Evolutionary conservation across 768 basidiomycete species (phyloP).

Genomic region (Podaxis sp.): DNA sequence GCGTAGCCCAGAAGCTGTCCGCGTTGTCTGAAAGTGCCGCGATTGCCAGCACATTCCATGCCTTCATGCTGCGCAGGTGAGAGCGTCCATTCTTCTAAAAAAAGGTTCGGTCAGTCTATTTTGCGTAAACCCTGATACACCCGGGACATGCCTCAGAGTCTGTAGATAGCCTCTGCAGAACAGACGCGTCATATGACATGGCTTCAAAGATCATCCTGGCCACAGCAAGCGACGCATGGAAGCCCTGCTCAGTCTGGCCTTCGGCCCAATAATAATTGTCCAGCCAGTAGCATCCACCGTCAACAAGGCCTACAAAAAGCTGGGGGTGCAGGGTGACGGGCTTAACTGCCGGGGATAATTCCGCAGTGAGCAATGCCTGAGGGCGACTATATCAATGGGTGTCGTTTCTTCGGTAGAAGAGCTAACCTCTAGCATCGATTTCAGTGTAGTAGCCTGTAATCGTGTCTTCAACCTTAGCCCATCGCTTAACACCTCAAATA

Average conservation of each 20-base stretch:
- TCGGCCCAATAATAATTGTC: conserved; percentile 49
- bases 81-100: neutral
- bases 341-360: conserved; percentile 21
- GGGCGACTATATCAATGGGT: neutral
- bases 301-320: conserved; percentile 32
- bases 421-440: conserved; percentile 53
- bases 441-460: conserved; percentile 46
- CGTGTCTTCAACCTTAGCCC: conserved; percentile 54
- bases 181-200: conserved; percentile 40
- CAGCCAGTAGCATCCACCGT: conserved; percentile 54
- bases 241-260: conserved; percentile 48
- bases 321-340: conserved; percentile 1
- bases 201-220: conserved; percentile 54
- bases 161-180: conserved; percentile 40
- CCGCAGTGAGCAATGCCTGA: conserved; percentile 12
- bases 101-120: conserved; percentile 14
- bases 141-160: conserved; percentile 33
- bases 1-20: conserved; percentile 31
- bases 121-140: neutral
- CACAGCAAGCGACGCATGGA: conserved; percentile 49
- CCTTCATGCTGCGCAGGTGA: conserved; percentile 40
- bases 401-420: neutral
- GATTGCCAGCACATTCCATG: conserved; percentile 67
- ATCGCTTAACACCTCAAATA: conserved; percentile 55
- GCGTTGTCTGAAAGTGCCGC: conserved; percentile 46